These are phyloP conservation scores for Phytopythium aichiense DNA, from an alignment of 352 stramenopile genomes.

Conservation along the genomic window DNA sequence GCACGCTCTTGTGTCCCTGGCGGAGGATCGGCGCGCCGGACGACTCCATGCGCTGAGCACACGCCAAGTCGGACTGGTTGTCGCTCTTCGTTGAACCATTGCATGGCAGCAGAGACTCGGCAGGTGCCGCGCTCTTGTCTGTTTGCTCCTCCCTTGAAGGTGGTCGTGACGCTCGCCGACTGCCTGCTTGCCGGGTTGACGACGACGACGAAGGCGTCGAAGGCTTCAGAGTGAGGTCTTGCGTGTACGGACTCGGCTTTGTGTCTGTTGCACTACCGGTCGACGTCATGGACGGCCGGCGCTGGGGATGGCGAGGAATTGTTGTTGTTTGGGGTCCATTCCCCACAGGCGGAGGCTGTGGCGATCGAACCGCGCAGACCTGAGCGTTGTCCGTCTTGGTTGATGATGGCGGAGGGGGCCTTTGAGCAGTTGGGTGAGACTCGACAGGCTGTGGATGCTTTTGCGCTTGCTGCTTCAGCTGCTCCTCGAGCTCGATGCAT, in stretches of 20 bases:
- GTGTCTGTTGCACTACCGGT: not conserved
- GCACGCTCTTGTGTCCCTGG: slow-evolving; percentile 62
- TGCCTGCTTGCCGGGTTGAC: slow-evolving; percentile 1
- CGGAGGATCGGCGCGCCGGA: slow-evolving; percentile 35
- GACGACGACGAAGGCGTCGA: not conserved
- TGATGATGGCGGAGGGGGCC: too few relatives aligned
- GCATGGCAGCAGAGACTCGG: not conserved
- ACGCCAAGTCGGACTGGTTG: slow-evolving; percentile 12
- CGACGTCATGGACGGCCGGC: not conserved
- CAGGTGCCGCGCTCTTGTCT: slow-evolving; percentile 7
- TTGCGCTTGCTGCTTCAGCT: slow-evolving; percentile 12
- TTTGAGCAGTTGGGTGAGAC: not conserved
- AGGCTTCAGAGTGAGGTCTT: slow-evolving; percentile 5
- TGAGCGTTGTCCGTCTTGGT: not conserved
- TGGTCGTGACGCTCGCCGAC: slow-evolving; percentile 11
- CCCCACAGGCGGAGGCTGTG: not conserved
- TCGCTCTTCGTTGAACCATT: slow-evolving; percentile 4
- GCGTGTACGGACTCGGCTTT: slow-evolving; percentile 3
- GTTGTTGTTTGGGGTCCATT: not conserved
- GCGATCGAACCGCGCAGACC: not conserved
- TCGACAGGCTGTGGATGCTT: not conserved
- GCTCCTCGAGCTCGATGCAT: slow-evolving; percentile 54
- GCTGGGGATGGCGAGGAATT: not conserved
- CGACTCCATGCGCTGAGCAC: not conserved
- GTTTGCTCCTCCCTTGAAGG: slow-evolving; percentile 10